These are phyloP conservation scores for Rhododendron mucronatum DNA, from an alignment of 148 eudicot genomes.

Conservation along the genomic window DNA sequence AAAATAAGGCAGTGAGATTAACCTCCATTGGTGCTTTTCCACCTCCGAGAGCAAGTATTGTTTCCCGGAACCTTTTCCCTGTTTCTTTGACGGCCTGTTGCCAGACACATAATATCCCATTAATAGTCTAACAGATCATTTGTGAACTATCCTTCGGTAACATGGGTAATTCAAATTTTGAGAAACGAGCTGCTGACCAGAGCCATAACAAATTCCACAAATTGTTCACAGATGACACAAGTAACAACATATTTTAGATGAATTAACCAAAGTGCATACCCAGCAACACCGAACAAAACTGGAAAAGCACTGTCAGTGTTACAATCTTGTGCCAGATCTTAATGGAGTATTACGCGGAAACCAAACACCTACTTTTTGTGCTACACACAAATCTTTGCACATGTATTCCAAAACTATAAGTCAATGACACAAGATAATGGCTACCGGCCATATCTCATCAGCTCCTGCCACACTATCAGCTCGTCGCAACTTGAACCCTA, in stretches of 20 bases:
- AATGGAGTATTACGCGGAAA: not conserved
- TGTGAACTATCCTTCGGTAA: not conserved
- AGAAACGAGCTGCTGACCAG: not conserved
- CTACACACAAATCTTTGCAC: not conserved
- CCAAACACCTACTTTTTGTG: not conserved
- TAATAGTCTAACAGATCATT: not conserved
- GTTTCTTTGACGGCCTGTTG: conserved; percentile 82
- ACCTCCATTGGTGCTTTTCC: conserved; percentile 93
- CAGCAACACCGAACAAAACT: not conserved
- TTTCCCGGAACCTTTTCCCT: conserved; percentile 89
- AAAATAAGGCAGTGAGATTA: not conserved
- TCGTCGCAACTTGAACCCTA: not conserved
- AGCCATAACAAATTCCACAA: not conserved
- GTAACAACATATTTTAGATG: not conserved
- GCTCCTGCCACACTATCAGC: not conserved
- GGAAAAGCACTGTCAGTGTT: not conserved
- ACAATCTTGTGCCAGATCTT: not conserved
- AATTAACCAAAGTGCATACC: not conserved
- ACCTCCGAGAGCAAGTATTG: conserved; percentile 96
- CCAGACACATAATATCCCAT: not conserved
- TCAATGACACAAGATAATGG: not conserved
- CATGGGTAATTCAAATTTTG: not conserved
- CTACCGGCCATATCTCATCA: not conserved
- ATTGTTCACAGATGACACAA: not conserved
- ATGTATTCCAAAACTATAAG: too few relatives aligned